Base-by-base conservation (phyloP, 164 flowering plant genomes). In the Annona squamosa region DNA sequence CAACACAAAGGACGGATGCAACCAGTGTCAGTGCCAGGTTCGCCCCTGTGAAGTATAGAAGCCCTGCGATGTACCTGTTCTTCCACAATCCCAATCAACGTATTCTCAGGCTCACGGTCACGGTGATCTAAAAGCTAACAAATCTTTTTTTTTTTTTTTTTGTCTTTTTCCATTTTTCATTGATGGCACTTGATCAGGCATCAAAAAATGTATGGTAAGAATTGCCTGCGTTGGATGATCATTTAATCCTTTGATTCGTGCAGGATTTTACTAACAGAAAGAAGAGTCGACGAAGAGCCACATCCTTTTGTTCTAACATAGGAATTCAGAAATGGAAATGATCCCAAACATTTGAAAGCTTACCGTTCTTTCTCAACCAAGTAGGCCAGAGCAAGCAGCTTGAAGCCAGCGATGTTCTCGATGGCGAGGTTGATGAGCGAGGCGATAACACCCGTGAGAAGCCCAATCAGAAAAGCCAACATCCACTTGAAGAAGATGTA, bases 401-500 rank as follows among this genome's bases (percentile, higher is more conserved):
- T 94, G 85, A 78, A 84, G 6, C 98, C 98, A 0, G 94, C 90
- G 26, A 92, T 87, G 78, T 94, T 94, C 77, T 94, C 98, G n/a
- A 92, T 82, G 4, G 94, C 96, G 16, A 94, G 90, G 79, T 94
- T 94, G 81, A 89, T 94, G 79, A 91, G 83, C 18, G 87, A 83
- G 42, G 93, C 98, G 72, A 87, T 84, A 2, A 87, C 37, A 1
- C 98, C 98, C 6, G 97, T 94, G 3, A 90, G 76, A 47, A 94
- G 90, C 44, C 98, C 98, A 65, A 94, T 87, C 46, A 92, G 84
- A 72, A 82, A 86, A 16, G 97, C 93, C 66, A 94, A 71, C 41
- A 81, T 69, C 98, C 98, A 94, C 81, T 94, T 94, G 75, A 85
- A 72, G 81, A 88, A 81, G 62, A 94, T 68, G 65, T 94, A 94